Conservation (phyloP, 2,329 filamentous ascomycete species). For the Claviceps paspali region DNA sequence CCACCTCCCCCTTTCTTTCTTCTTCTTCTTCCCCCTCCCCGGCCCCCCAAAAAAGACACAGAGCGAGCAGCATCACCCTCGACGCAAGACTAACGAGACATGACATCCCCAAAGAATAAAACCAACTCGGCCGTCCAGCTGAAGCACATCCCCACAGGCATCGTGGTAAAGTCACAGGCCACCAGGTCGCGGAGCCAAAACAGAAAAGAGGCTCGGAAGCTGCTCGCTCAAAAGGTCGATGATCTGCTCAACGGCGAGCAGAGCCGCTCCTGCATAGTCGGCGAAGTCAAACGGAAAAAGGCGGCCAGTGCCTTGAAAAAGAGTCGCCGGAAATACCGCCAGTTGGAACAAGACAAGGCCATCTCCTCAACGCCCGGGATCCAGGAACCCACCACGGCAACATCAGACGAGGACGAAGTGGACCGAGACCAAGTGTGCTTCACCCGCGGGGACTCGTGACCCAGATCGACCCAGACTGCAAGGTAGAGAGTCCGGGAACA, state of each 20-base stretch:
- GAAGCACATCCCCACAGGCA: conserved; percentile 75
- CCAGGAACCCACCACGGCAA: neutral
- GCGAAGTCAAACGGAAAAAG: conserved; percentile 46
- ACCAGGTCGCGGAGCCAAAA: conserved; percentile 81
- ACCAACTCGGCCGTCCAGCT: conserved; percentile 90
- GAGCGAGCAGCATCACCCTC: no score
- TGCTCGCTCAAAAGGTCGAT: conserved; percentile 65
- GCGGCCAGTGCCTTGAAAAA: conserved; percentile 71
- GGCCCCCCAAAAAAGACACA: neutral
- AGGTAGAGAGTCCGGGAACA: no score
- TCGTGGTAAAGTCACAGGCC: conserved; percentile 87
- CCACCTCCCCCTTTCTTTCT: no score
- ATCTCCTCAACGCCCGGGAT: conserved; percentile 3
- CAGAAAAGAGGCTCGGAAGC: conserved; percentile 63
- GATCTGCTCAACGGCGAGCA: conserved; percentile 54
- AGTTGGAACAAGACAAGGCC: conserved; percentile 36
- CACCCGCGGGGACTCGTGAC: neutral
- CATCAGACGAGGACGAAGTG: neutral
- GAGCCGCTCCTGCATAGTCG: conserved; percentile 50
- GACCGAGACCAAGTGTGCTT: neutral
- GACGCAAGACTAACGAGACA: no score
- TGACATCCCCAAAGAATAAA: conserved; percentile 91
- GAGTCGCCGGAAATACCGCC: conserved; percentile 61
- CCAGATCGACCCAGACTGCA: neutral
- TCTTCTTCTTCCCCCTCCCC: no score